phyloP scores from a whole-genome alignment of 139 green algal genomes.

The Tetratostichococcus sp. region DNA sequence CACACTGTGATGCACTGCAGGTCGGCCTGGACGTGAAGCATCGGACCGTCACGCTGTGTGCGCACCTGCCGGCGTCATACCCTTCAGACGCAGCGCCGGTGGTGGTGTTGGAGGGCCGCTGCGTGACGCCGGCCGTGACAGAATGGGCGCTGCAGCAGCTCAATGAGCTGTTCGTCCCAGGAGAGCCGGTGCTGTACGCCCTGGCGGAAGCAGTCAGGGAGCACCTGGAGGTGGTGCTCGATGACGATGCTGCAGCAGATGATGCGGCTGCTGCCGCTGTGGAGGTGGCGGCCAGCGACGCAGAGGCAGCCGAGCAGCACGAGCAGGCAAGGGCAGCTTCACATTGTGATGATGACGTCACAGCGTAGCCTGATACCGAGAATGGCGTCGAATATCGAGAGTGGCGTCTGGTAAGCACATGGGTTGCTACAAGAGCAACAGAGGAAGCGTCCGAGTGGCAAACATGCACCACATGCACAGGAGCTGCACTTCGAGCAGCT shows the following conservation, averaged over 20 bases:
- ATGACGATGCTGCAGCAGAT: background rate
- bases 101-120: constrained; percentile 37
- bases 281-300: background rate
- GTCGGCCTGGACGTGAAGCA: background rate
- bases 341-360: no score
- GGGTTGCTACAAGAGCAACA: no score
- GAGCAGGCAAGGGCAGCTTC: constrained; percentile 1
- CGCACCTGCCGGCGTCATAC: constrained; percentile 52
- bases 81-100: constrained; percentile 41
- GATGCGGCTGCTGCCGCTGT: background rate
- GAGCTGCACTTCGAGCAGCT: background rate
- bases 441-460: no score
- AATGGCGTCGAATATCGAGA: no score
- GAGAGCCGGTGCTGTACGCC: constrained; percentile 51
- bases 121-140: constrained; percentile 27
- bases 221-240: constrained; percentile 11
- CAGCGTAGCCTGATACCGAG: no score
- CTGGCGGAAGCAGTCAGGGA: constrained; percentile 52
- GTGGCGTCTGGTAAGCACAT: no score
- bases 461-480: no score
- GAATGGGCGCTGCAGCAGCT: constrained; percentile 29
- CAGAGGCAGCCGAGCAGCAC: background rate
- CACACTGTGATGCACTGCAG: no score
- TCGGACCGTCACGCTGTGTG: constrained; percentile 19
- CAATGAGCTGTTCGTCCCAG: constrained; percentile 45